Conservation (phyloP, 2,329 filamentous ascomycete genomes). For the Magnaporthiopsis rhizophila region DNA sequence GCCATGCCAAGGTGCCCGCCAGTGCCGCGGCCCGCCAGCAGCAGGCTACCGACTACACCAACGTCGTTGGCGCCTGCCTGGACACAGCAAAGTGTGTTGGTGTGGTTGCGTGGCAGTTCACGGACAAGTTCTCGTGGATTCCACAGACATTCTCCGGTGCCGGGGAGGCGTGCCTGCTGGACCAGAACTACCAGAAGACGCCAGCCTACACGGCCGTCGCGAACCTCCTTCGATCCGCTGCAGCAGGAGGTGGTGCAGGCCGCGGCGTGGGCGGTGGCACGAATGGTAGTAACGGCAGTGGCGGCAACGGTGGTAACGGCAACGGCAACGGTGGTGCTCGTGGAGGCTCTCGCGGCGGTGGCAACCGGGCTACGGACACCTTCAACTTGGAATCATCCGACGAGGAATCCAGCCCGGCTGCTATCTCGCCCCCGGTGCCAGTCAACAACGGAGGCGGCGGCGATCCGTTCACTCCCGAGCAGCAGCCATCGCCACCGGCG, state of each 20-base stretch:
- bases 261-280: too few species aligned
- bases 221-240: not conserved
- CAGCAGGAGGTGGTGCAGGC: too few species aligned
- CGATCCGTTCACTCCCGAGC: too few species aligned
- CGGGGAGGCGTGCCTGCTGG: constrained; percentile 32
- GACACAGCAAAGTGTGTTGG: constrained; percentile 31
- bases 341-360: not conserved
- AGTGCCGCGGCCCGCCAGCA: constrained; percentile 28
- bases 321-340: too few species aligned
- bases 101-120: constrained; percentile 35
- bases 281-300: too few species aligned
- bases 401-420: too few species aligned
- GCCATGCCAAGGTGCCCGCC: constrained; percentile 35
- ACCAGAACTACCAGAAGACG: constrained; percentile 29
- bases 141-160: constrained; percentile 29
- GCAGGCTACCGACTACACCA: constrained; percentile 40
- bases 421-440: not conserved
- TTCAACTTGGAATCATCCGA: too few species aligned
- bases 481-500: too few species aligned
- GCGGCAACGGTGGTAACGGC: too few species aligned
- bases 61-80: constrained; percentile 28
- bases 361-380: too few species aligned
- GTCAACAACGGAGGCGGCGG: not conserved
- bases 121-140: constrained; percentile 25
- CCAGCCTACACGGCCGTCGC: constrained; percentile 23